Evolutionary conservation across 306 rosid species (phyloP).

Genomic region (Sesbania bispinosa): DNA sequence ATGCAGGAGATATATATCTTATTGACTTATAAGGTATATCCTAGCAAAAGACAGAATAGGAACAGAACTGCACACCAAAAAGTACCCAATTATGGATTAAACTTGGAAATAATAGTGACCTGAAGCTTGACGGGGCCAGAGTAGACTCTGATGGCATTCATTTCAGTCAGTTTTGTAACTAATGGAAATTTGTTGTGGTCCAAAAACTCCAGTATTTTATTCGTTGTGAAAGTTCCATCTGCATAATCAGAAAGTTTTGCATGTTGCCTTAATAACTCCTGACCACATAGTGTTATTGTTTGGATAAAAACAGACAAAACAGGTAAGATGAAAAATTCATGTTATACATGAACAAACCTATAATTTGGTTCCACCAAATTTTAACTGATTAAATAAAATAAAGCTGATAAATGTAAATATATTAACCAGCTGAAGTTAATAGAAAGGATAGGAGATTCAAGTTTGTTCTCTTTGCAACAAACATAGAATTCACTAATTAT

Average conservation of each 20-base stretch:
- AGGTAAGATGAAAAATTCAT: conserved; percentile 14
- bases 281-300: neutral
- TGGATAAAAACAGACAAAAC: neutral
- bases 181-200: conserved; percentile 81
- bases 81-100: conserved; percentile 9
- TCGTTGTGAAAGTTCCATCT: conserved; percentile 63
- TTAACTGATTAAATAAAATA: conserved; percentile 4
- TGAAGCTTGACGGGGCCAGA: conserved; percentile 80
- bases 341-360: neutral
- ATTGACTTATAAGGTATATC: neutral
- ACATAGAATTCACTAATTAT: conserved; percentile 1
- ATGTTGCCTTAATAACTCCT: conserved; percentile 16
- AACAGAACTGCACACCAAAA: neutral
- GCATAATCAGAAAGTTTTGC: conserved; percentile 36
- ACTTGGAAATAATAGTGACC: conserved; percentile 44
- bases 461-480: neutral
- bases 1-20: neutral
- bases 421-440: neutral
- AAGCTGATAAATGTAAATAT: neutral
- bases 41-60: conserved; percentile 10
- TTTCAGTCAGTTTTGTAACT: conserved; percentile 72
- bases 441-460: neutral
- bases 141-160: conserved; percentile 65
- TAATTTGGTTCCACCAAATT: neutral
- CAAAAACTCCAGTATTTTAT: conserved; percentile 64